Percentiles rank a stretch among this genome's conserved stretches.
phyloP scores from a whole-genome alignment of 31 red algal genomes.

The Asparagopsis taxiformis region DNA sequence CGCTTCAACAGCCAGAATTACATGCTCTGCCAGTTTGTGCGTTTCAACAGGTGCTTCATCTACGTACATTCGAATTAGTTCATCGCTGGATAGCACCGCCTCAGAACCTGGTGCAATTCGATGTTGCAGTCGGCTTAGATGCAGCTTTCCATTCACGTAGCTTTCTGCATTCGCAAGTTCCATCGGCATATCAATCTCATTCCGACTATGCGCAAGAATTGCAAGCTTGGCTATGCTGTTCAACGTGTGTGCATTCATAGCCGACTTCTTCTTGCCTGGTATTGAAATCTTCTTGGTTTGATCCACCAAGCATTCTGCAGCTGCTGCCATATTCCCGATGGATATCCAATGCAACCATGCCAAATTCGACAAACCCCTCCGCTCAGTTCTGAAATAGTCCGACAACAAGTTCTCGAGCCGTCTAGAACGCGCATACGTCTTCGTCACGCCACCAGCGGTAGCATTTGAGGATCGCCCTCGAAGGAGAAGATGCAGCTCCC shows the following conservation, averaged over 20 bases:
- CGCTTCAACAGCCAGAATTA: slow-evolving; percentile 19
- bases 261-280: slow-evolving; percentile 29
- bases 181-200: not conserved
- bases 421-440: slow-evolving; percentile 4
- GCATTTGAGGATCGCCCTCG: not conserved
- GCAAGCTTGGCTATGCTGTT: slow-evolving; percentile 44
- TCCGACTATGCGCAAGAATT: slow-evolving; percentile 1
- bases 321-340: slow-evolving; percentile 4
- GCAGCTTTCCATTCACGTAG: slow-evolving; percentile 18
- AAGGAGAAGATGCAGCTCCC: slow-evolving; percentile 35
- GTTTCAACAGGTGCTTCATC: slow-evolving; percentile 30
- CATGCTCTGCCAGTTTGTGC: slow-evolving; percentile 18
- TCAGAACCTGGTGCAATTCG: slow-evolving; percentile 3
- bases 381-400: slow-evolving; percentile 39
- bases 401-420: slow-evolving; percentile 20
- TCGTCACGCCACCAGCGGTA: not conserved
- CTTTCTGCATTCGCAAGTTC: not conserved
- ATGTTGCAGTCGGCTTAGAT: slow-evolving; percentile 18
- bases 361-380: slow-evolving; percentile 26
- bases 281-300: slow-evolving; percentile 13
- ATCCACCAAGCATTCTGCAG: slow-evolving; percentile 4
- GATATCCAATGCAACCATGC: slow-evolving; percentile 48
- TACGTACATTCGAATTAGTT: slow-evolving; percentile 20
- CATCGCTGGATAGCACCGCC: slow-evolving; percentile 12
- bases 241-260: slow-evolving; percentile 13